These are phyloP conservation scores for Aegilops bicornis DNA, from an alignment of 176 grass and related monocot genomes.

Conservation along the genomic window DNA sequence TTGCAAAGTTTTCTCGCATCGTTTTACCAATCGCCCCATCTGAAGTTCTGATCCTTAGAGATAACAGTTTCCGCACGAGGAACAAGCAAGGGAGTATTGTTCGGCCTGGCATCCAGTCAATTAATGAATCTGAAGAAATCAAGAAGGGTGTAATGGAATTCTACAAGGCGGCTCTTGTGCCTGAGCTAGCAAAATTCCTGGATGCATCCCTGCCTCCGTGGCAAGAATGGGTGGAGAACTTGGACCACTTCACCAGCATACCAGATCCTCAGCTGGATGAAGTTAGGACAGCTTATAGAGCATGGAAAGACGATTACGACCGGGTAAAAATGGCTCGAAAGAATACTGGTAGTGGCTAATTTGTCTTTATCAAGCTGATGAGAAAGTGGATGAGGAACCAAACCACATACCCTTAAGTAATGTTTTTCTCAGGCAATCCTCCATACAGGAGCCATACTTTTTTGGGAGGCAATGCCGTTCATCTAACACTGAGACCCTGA, in stretches of 20 bases:
- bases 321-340: slow-evolving; percentile 37
- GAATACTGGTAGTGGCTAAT: background rate
- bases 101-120: slow-evolving; percentile 63
- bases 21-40: slow-evolving; percentile 88
- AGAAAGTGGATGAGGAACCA: background rate
- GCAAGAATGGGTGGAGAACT: slow-evolving; percentile 88
- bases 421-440: background rate
- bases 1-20: slow-evolving; percentile 86
- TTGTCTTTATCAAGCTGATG: background rate
- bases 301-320: slow-evolving; percentile 70
- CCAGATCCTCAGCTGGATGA: slow-evolving; percentile 66
- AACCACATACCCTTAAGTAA: background rate
- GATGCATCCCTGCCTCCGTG: slow-evolving; percentile 61
- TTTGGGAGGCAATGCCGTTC: background rate
- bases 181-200: slow-evolving; percentile 67
- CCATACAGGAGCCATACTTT: background rate
- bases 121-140: slow-evolving; percentile 59
- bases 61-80: slow-evolving; percentile 49
- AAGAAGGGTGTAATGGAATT: slow-evolving; percentile 50
- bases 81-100: slow-evolving; percentile 51
- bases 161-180: slow-evolving; percentile 64
- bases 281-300: slow-evolving; percentile 58
- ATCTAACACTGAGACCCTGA: background rate
- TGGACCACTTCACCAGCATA: slow-evolving; percentile 62
- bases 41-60: slow-evolving; percentile 78